phyloP scores from a whole-genome alignment of 352 stramenopile genomes.

The Phytophthora palmivora region DNA sequence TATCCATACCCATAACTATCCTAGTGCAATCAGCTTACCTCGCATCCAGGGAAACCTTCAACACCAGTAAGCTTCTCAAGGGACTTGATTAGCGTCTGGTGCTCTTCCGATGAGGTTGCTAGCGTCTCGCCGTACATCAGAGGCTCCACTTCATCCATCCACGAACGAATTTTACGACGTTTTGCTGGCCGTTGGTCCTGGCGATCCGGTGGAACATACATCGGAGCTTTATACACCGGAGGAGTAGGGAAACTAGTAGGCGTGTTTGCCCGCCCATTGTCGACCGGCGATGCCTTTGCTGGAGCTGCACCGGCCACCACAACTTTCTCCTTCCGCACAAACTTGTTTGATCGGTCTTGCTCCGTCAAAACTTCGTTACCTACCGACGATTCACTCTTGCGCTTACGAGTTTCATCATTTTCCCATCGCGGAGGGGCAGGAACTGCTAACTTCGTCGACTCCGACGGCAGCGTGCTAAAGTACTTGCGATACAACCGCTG shows the following conservation, averaged over 20 bases:
- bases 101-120: slow-evolving; percentile 66
- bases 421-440: slow-evolving; percentile 76
- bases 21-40: slow-evolving; percentile 46
- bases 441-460: slow-evolving; percentile 51
- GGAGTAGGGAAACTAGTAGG: slow-evolving; percentile 33
- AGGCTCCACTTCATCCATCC: slow-evolving; percentile 80
- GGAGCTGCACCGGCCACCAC: slow-evolving; percentile 1
- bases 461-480: slow-evolving; percentile 68
- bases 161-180: slow-evolving; percentile 88
- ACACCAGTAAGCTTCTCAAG: slow-evolving; percentile 75
- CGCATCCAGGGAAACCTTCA: slow-evolving; percentile 84
- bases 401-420: slow-evolving; percentile 45
- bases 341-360: slow-evolving; percentile 64
- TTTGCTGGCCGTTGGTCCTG: slow-evolving; percentile 69
- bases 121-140: slow-evolving; percentile 71
- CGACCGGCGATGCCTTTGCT: slow-evolving; percentile 29
- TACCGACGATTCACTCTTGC: slow-evolving; percentile 45
- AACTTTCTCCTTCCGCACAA: slow-evolving; percentile 57
- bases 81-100: slow-evolving; percentile 55
- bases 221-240: slow-evolving; percentile 74
- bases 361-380: slow-evolving; percentile 75
- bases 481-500: slow-evolving; percentile 85
- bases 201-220: slow-evolving; percentile 74
- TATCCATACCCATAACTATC: not conserved
- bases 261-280: slow-evolving; percentile 34